Evolutionary conservation across 164 flowering plant genomes (phyloP), one percentile per base, ranked within the genome.

Genomic region (Vitis rupestris): DNA sequence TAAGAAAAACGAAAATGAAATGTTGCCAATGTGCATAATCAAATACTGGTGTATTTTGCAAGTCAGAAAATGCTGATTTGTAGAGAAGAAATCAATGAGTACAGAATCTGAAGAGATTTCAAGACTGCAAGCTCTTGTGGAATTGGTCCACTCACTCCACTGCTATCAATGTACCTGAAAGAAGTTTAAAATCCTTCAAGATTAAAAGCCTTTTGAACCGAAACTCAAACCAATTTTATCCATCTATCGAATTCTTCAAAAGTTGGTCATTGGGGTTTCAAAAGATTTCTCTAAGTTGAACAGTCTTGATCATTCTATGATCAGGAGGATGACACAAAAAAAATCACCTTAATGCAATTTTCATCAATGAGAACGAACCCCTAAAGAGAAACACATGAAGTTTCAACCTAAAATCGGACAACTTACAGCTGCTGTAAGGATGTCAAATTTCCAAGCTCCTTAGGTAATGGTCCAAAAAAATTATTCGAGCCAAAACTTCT

Each of bases 401-500:
- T 17, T 49, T 51, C 19, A 57, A 61, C 1, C 12, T 19, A 29
- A 55, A 66, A 44, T 54, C 2, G 50, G 16, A 48, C 27, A 58
- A 74, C 84, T 77, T 73, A 83, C 88, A 85, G 73, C 75, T 82
- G 74, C 66, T 76, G 61, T 51, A 85, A 75, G 67, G 80, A 63
- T 23, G 75, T 71, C 66, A 85, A 70, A 0, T 83, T 83, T 63
- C 82, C 86, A 37, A 85, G 78, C 19, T 78, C 79, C 56, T 11
- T 63, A 0, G 88, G 88, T 31, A 85, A 76, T 58, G 75, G 52
- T 37, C 88, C 88, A 23, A 10, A 3, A 58, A 82, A 78, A 47
- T 74, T 81, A 70, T 85, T 85, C 48, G 85, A 82, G 76, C 88
- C 70, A 67, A 85, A 78, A 58, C 88, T 83, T 71, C 88, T 85